phyloP scores from a whole-genome alignment of 73 alveolate genomes.

The Stentor roeselii region DNA sequence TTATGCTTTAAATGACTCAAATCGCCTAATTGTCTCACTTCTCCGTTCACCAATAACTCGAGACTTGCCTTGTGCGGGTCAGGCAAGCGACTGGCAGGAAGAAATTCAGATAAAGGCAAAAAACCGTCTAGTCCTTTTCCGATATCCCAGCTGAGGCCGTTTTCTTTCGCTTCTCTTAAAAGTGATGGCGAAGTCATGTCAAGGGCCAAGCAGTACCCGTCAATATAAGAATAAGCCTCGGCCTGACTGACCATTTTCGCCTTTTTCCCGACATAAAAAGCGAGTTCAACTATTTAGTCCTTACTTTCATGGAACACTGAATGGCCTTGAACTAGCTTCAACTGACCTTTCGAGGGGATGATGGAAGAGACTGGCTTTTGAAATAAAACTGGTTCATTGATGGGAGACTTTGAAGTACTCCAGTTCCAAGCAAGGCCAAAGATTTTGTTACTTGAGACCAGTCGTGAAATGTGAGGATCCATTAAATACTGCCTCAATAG shows the following conservation, averaged over 20 bases:
- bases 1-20: constrained; percentile 55
- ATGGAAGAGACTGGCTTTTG: constrained; percentile 51
- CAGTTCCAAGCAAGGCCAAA: constrained; percentile 9
- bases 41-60: constrained; percentile 41
- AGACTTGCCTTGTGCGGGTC: constrained; percentile 64
- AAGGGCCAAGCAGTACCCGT: constrained; percentile 73
- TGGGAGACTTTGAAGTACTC: background rate
- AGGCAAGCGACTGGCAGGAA: constrained; percentile 36
- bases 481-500: background rate
- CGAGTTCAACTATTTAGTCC: constrained; percentile 55
- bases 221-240: constrained; percentile 64
- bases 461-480: background rate
- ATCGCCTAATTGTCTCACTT: constrained; percentile 39
- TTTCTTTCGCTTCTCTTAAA: constrained; percentile 46
- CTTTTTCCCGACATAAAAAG: constrained; percentile 56
- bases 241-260: constrained; percentile 46
- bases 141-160: constrained; percentile 73
- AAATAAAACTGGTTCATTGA: constrained; percentile 49
- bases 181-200: constrained; percentile 66
- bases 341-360: constrained; percentile 16
- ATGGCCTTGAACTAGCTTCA: constrained; percentile 21
- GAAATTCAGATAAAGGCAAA: constrained; percentile 57
- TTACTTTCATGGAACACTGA: constrained; percentile 69
- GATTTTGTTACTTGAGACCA: background rate
- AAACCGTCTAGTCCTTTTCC: constrained; percentile 71